These are phyloP conservation scores for Geotrichum reessii DNA, from an alignment of 1,139 yeast species.

Conservation along the genomic window DNA sequence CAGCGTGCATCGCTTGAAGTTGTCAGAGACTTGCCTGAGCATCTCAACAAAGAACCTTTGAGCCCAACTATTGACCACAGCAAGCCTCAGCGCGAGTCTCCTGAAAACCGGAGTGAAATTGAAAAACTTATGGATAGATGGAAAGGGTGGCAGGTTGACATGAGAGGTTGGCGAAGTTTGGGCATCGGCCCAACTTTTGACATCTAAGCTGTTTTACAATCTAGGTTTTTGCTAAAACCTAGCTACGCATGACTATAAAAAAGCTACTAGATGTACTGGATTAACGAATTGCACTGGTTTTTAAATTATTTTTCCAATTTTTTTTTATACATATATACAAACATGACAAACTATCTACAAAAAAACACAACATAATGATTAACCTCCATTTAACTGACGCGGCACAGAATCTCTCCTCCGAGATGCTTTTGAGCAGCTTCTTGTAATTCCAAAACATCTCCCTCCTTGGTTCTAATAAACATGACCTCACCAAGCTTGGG, in stretches of 20 bases:
- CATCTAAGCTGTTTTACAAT: slow-evolving; percentile 32
- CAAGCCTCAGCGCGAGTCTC: not conserved
- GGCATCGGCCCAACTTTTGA: slow-evolving; percentile 58
- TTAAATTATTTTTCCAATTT: not conserved
- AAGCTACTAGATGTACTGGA: not conserved
- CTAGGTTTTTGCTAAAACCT: not conserved
- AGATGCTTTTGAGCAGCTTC: slow-evolving; percentile 76
- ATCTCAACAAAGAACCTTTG: slow-evolving; percentile 14
- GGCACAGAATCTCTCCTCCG: slow-evolving; percentile 75
- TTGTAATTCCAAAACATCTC: slow-evolving; percentile 62
- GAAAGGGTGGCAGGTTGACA: slow-evolving; percentile 83
- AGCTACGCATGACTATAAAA: not conserved
- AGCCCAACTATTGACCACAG: slow-evolving; percentile 34
- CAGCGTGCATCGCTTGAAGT: not conserved
- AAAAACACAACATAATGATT: not conserved
- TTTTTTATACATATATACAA: not conserved
- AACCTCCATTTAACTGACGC: slow-evolving; percentile 47
- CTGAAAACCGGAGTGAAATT: slow-evolving; percentile 12
- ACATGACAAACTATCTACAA: not conserved
- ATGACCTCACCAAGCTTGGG: slow-evolving; percentile 87
- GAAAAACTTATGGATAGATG: slow-evolving; percentile 47
- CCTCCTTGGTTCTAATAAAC: slow-evolving; percentile 49
- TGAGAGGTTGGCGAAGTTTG: slow-evolving; percentile 69
- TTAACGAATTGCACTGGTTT: not conserved
- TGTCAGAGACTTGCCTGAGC: not conserved